Conservation (phyloP, 495 filamentous ascomycete species). For the Talaromyces ruber region DNA sequence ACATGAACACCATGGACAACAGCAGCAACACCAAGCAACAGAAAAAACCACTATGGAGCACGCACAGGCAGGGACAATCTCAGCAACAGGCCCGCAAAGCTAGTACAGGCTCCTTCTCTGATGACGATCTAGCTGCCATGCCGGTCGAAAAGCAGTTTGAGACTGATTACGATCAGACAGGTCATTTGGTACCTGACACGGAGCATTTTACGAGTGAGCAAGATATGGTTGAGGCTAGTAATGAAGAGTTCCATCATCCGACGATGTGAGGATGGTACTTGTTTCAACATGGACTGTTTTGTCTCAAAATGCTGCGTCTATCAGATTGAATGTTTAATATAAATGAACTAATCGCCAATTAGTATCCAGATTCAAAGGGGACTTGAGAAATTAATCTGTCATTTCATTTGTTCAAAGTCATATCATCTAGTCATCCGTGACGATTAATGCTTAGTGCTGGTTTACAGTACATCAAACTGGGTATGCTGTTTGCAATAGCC, state of each 20-base stretch:
- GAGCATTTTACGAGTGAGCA: conserved; percentile 4
- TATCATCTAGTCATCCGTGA: not conserved
- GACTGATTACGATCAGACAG: conserved; percentile 4
- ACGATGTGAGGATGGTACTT: not conserved
- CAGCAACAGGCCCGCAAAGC: not conserved
- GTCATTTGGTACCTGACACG: conserved; percentile 4
- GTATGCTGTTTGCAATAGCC: not conserved
- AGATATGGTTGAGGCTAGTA: conserved; percentile 6
- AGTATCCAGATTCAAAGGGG: too few species aligned
- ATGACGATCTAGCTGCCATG: not conserved
- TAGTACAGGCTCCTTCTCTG: not conserved
- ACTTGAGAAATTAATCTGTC: too few species aligned
- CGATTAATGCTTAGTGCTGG: not conserved
- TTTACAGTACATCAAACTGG: not conserved
- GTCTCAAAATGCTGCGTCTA: not conserved
- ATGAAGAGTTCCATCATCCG: conserved; percentile 1
- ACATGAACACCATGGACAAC: not conserved
- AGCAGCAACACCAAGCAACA: not conserved
- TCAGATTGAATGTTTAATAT: not conserved
- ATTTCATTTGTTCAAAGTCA: too few species aligned
- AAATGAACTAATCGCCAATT: too few species aligned
- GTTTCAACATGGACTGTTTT: not conserved
- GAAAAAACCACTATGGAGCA: not conserved
- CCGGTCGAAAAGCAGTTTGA: conserved; percentile 6
- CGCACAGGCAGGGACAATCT: not conserved